Conservation (phyloP, 345 rosid species). For the Rubroshorea leprosula region DNA sequence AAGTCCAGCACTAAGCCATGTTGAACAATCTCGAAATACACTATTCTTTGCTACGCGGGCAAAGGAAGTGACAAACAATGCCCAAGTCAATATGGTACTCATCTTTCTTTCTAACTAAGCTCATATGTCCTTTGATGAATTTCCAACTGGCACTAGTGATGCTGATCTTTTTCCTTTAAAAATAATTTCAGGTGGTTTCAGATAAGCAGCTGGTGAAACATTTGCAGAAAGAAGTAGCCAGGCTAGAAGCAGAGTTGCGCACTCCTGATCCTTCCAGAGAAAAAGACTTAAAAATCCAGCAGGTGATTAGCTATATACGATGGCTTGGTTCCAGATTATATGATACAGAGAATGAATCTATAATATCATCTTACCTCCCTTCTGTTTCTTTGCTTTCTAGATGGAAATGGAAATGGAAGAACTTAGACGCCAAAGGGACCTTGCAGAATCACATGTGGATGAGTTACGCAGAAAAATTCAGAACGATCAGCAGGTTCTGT, state of each 20-base stretch:
- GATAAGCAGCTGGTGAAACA: constrained; percentile 97
- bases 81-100: constrained; percentile 94
- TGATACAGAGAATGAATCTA: constrained; percentile 8
- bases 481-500: constrained; percentile 47
- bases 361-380: constrained; percentile 4
- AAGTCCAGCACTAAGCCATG: constrained; percentile 87
- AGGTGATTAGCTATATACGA: constrained; percentile 33
- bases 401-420: constrained; percentile 97
- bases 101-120: constrained; percentile 5
- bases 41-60: constrained; percentile 95
- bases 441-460: constrained; percentile 72
- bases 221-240: constrained; percentile 96
- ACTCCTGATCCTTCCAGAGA: constrained; percentile 91
- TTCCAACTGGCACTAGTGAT: neutral
- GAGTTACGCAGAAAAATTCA: constrained; percentile 73
- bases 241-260: constrained; percentile 93
- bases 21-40: constrained; percentile 96
- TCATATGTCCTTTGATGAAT: constrained; percentile 3
- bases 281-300: constrained; percentile 80
- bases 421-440: constrained; percentile 79
- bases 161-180: neutral
- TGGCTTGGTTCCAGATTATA: constrained; percentile 6
- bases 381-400: constrained; percentile 32
- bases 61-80: constrained; percentile 98
- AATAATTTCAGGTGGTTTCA: constrained; percentile 67